Conservation (phyloP, 805 yeast genomes). For the Yarrowia osloensis region DNA sequence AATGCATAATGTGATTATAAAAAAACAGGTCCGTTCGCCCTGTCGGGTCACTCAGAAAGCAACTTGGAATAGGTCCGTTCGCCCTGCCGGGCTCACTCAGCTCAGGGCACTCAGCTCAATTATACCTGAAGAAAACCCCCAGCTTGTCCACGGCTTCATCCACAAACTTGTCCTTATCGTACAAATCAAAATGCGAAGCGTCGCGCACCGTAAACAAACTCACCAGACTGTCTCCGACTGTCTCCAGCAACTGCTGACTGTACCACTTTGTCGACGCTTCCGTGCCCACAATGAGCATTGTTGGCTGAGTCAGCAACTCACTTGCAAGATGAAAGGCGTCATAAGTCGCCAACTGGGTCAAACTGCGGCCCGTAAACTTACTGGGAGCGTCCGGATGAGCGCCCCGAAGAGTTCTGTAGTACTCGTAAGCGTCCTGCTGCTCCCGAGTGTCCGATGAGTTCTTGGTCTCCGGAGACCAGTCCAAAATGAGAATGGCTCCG, state of each 20-base stretch:
- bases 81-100: no score
- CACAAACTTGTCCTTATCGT: slow-evolving; percentile 30
- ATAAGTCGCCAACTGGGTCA: background rate
- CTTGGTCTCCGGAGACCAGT: background rate
- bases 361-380: background rate
- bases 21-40: no score
- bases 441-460: background rate
- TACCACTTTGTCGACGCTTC: background rate
- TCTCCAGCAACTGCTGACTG: background rate
- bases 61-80: no score
- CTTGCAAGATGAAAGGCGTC: slow-evolving; percentile 31
- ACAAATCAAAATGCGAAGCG: slow-evolving; percentile 32
- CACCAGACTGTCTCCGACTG: slow-evolving; percentile 1
- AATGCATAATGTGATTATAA: no score
- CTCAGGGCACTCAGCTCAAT: no score
- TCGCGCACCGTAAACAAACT: slow-evolving; percentile 2
- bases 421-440: slow-evolving; percentile 32
- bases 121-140: background rate
- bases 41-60: no score
- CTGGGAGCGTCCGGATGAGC: slow-evolving; percentile 6
- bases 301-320: slow-evolving; percentile 31
- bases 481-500: slow-evolving; percentile 2
- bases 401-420: slow-evolving; percentile 33
- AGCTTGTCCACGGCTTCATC: background rate
- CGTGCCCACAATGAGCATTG: slow-evolving; percentile 31